These are phyloP conservation scores for Lichtheimia ornata DNA, from an alignment of 371 early-diverging fungal species.

Conservation along the genomic window DNA sequence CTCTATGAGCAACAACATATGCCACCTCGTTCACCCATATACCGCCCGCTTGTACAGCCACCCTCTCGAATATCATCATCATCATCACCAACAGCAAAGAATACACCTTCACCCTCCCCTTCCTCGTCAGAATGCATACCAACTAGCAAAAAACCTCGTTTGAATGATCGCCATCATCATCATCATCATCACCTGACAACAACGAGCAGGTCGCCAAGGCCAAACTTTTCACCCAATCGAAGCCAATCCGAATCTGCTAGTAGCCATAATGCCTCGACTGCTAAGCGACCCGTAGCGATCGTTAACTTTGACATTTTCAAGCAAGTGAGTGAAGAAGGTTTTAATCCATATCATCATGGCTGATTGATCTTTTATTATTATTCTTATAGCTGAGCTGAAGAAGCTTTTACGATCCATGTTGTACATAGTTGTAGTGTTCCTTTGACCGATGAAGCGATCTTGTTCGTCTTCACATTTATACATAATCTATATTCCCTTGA, in stretches of 20 bases:
- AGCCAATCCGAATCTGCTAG: neutral
- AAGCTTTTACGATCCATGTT: too few species aligned
- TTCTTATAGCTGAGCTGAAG: too few species aligned
- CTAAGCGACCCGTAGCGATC: slow-evolving; percentile 26
- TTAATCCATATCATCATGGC: too few species aligned
- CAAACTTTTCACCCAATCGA: slow-evolving; percentile 1
- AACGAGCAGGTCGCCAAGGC: neutral
- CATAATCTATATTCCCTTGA: too few species aligned
- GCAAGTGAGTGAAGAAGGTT: slow-evolving; percentile 12
- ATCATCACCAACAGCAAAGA: slow-evolving; percentile 4
- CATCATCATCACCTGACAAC: too few species aligned
- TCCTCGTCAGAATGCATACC: neutral
- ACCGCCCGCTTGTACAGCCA: slow-evolving; percentile 6
- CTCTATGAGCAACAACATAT: neutral
- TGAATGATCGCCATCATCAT: neutral
- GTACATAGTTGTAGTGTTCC: too few species aligned
- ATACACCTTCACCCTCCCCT: neutral
- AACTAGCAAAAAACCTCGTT: neutral
- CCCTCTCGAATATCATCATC: slow-evolving; percentile 5
- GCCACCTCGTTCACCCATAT: neutral
- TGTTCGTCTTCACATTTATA: too few species aligned
- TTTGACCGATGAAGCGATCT: too few species aligned
- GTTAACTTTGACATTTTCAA: slow-evolving; percentile 36
- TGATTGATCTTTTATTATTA: too few species aligned
- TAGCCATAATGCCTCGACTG: neutral